Evolutionary conservation across 164 flowering plant species (phyloP).

Genomic region (Piper betle): DNA sequence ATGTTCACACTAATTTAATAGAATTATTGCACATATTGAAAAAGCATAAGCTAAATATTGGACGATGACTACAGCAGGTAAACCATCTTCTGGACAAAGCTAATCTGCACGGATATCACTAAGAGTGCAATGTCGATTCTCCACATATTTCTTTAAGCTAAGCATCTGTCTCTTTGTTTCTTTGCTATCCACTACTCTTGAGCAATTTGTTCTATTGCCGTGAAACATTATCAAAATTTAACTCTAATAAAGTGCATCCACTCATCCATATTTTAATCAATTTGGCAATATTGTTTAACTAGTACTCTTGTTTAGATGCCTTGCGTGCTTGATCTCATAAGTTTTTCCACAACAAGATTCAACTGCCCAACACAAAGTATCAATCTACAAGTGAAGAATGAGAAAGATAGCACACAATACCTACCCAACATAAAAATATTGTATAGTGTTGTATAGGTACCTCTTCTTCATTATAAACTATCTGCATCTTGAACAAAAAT

Average conservation of each 20-base stretch:
- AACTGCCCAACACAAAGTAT: not conserved
- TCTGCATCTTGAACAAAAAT: too few species aligned
- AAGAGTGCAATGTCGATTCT: slow-evolving; percentile 21
- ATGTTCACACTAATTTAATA: slow-evolving; percentile 6
- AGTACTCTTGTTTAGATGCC: not conserved
- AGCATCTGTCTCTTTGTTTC: slow-evolving; percentile 1
- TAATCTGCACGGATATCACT: slow-evolving; percentile 23
- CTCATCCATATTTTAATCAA: too few species aligned
- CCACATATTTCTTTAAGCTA: slow-evolving; percentile 11
- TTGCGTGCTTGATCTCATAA: not conserved
- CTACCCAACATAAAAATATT: not conserved
- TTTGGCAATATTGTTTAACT: too few species aligned
- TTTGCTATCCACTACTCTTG: slow-evolving; percentile 2
- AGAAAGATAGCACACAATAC: not conserved
- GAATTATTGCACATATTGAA: slow-evolving; percentile 6
- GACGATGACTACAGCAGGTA: slow-evolving; percentile 14
- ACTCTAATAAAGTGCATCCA: slow-evolving; percentile 1
- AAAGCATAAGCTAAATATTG: not conserved
- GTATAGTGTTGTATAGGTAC: too few species aligned
- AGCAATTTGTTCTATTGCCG: slow-evolving; percentile 9
- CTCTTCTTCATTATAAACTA: too few species aligned
- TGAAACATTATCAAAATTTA: slow-evolving; percentile 11
- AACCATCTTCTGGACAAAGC: slow-evolving; percentile 12
- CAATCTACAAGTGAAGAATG: too few species aligned
- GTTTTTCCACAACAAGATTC: slow-evolving; percentile 1